Evolutionary conservation across 1,284 basidiomycete species (phyloP).

Genomic region (Erythrobasidium hasegawianum): DNA sequence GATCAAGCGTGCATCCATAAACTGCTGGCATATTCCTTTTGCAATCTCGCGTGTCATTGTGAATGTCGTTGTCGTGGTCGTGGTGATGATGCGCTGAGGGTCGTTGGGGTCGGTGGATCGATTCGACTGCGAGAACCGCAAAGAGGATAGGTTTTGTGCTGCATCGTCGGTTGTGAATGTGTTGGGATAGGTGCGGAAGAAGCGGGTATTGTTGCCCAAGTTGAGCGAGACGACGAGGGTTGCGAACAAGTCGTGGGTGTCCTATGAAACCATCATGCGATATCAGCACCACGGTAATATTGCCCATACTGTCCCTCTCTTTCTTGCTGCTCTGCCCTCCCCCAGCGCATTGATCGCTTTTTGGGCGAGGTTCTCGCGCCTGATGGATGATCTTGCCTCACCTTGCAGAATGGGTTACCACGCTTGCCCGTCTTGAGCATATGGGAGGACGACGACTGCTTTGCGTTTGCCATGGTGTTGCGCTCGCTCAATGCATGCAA

Average conservation of each 20-base stretch:
- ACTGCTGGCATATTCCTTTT: conserved; percentile 98
- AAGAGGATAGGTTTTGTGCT: conserved; percentile 82
- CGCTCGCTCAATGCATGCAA: no score
- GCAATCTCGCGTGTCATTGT: conserved; percentile 99
- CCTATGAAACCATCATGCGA: no score
- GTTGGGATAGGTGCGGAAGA: conserved; percentile 90
- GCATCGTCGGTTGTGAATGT: conserved; percentile 98
- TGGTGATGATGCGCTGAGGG: conserved; percentile 93
- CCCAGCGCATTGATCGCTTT: background rate
- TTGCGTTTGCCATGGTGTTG: background rate
- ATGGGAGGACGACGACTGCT: conserved; percentile 36
- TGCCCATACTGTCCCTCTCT: background rate
- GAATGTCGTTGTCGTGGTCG: conserved; percentile 98
- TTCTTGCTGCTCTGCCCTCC: background rate
- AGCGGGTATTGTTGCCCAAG: conserved; percentile 83
- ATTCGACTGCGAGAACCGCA: conserved; percentile 99
- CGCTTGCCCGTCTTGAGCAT: conserved; percentile 47
- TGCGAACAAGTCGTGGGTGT: conserved; percentile 96
- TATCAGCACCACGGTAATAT: no score
- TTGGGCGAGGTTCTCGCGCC: background rate
- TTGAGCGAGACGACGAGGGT: conserved; percentile 92
- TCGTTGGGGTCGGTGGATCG: conserved; percentile 96
- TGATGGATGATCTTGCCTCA: conserved; percentile 15
- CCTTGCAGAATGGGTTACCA: conserved; percentile 49
- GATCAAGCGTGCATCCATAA: conserved; percentile 96